These are phyloP conservation scores for Penicillium diatomitis DNA, from an alignment of 495 filamentous ascomycete genomes.

Conservation along the genomic window DNA sequence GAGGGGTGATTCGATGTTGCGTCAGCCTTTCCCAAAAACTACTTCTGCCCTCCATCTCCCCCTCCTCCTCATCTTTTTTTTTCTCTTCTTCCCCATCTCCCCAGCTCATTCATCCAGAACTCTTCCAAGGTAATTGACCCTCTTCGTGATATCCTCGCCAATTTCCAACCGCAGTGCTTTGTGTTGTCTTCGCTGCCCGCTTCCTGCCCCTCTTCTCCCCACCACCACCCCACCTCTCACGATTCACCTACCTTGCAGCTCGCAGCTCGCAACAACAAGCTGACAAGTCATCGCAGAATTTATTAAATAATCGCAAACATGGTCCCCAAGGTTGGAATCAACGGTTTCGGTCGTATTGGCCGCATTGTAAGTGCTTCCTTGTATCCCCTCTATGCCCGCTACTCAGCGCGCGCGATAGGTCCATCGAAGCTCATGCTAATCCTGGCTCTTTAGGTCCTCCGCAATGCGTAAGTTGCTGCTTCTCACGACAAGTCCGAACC, in stretches of 20 bases:
- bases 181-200: conserved; percentile 10
- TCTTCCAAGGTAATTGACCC: conserved; percentile 16
- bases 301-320: conserved; percentile 25
- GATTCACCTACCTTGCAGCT: background rate
- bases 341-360: conserved; percentile 99
- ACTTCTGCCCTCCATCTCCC: conserved; percentile 15
- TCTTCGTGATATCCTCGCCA: background rate
- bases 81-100: conserved; percentile 20
- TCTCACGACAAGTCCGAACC: background rate
- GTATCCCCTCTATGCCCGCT: background rate
- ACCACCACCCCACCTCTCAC: background rate
- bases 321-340: conserved; percentile 71
- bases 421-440: conserved; percentile 12
- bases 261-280: background rate
- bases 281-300: conserved; percentile 3
- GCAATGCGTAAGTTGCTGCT: conserved; percentile 58
- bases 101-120: conserved; percentile 10
- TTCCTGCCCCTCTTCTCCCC: conserved; percentile 1
- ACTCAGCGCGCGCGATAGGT: background rate
- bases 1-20: conserved; percentile 32
- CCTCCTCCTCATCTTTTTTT: conserved; percentile 12
- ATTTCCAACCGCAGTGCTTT: conserved; percentile 8
- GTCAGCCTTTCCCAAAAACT: conserved; percentile 33
- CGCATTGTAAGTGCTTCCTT: conserved; percentile 59
- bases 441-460: conserved; percentile 47